These are phyloP conservation scores for Rosa multiflora DNA, from an alignment of 306 rosid genomes.

Conservation along the genomic window DNA sequence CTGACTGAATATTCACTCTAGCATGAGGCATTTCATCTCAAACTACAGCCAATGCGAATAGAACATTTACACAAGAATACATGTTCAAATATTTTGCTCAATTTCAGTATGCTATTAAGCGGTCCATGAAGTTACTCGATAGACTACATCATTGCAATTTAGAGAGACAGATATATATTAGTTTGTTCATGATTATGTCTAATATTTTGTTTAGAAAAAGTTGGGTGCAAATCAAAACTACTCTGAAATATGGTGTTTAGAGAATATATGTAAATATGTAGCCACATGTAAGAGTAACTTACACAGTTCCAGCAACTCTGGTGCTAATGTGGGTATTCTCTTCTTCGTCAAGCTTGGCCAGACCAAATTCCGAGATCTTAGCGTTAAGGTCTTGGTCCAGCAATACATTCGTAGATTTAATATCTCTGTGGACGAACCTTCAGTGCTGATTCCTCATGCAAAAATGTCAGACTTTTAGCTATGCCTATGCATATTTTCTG, in stretches of 20 bases:
- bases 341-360: slow-evolving; percentile 54
- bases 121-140: not conserved
- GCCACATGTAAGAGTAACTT: not conserved
- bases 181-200: not conserved
- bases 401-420: slow-evolving; percentile 49
- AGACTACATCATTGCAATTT: too few species aligned
- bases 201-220: not conserved
- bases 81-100: not conserved
- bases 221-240: too few species aligned
- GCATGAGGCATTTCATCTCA: not conserved
- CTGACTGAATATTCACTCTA: not conserved
- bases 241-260: too few species aligned
- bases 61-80: not conserved
- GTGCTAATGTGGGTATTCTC: slow-evolving; percentile 34
- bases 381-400: slow-evolving; percentile 47
- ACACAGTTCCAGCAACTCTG: slow-evolving; percentile 60
- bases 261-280: too few species aligned
- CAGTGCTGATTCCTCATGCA: slow-evolving; percentile 45
- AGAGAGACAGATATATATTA: too few species aligned
- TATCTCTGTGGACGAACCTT: slow-evolving; percentile 32
- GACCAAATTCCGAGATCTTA: slow-evolving; percentile 58
- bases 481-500: slow-evolving; percentile 52
- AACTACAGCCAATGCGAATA: not conserved
- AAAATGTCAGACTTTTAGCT: slow-evolving; percentile 51
- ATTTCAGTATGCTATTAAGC: not conserved